A percentile compares a stretch with the other conserved stretches of the same genome.
Evolutionary conservation across 2,329 filamentous ascomycete genomes (phyloP).

Genomic region (Xylariales sp.): DNA sequence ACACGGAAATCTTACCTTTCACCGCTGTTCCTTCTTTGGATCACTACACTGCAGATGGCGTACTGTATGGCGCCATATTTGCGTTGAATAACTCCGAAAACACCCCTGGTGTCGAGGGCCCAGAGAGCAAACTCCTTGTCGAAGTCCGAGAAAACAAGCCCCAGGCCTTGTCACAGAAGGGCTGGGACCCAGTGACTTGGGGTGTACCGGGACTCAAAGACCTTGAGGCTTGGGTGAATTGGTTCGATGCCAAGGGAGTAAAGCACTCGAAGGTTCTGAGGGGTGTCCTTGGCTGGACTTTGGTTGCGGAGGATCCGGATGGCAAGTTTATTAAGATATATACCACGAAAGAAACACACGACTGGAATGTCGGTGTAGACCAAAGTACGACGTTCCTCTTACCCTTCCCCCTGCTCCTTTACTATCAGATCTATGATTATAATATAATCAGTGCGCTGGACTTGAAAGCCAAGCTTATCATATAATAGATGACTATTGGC

Average conservation of each 20-base stretch:
- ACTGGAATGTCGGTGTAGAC: not conserved
- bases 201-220: not conserved
- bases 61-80: slow-evolving; percentile 1
- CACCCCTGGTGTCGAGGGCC: not conserved
- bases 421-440: too few species aligned
- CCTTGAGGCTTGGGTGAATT: not conserved
- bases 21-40: not conserved
- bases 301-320: not conserved
- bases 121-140: not conserved
- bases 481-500: too few species aligned
- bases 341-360: not conserved
- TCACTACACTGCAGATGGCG: not conserved
- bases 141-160: not conserved
- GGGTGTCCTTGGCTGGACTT: not conserved
- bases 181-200: slow-evolving; percentile 6
- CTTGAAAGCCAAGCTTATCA: too few species aligned
- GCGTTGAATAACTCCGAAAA: too few species aligned
- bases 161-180: not conserved
- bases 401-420: too few species aligned
- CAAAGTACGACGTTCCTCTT: too few species aligned
- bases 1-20: slow-evolving; percentile 2
- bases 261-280: not conserved
- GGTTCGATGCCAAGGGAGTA: not conserved
- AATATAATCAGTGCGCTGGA: too few species aligned
- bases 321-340: not conserved